Conservation (phyloP, 2,329 filamentous ascomycete genomes). For the Phialophora macrospora region DNA sequence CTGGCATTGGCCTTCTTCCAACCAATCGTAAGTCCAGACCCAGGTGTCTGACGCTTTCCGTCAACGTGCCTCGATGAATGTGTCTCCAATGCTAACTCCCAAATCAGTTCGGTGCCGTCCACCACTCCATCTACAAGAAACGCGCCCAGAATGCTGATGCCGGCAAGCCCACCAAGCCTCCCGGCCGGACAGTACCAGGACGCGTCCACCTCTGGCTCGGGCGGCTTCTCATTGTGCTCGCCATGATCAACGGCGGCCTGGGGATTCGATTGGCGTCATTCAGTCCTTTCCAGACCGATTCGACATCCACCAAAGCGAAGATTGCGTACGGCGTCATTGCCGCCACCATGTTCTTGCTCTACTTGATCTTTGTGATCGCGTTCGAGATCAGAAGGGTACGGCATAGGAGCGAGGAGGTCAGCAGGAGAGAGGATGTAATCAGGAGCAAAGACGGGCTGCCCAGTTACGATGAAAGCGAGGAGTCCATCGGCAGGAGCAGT, state of each 20-base stretch:
- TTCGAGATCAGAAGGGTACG: conserved; percentile 34
- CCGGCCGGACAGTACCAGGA: conserved; percentile 33
- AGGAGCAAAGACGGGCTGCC: conserved; percentile 27
- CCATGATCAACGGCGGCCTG: conserved; percentile 63
- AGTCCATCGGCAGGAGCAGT: conserved; percentile 23
- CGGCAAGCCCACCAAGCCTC: conserved; percentile 29
- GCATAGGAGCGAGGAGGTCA: conserved; percentile 13
- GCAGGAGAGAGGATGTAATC: conserved; percentile 22
- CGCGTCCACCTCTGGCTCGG: conserved; percentile 61
- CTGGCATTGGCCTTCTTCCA: conserved; percentile 42
- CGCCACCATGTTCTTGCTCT: conserved; percentile 53
- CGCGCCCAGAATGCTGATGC: conserved; percentile 23
- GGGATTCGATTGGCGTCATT: conserved; percentile 56
- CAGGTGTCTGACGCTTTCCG: background rate
- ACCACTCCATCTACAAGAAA: conserved; percentile 41
- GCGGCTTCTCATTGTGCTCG: conserved; percentile 56
- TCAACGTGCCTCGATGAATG: background rate
- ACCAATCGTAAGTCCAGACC: conserved; percentile 34
- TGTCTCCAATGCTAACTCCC: background rate
- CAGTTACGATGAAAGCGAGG: conserved; percentile 35
- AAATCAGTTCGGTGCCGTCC: conserved; percentile 38
- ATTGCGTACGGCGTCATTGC: conserved; percentile 59
- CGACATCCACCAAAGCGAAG: conserved; percentile 43
- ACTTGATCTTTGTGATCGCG: conserved; percentile 42
- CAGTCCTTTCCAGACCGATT: conserved; percentile 42